phyloP scores from a whole-genome alignment of 2,329 filamentous ascomycete species.

The Ophiosphaerella korrae region DNA sequence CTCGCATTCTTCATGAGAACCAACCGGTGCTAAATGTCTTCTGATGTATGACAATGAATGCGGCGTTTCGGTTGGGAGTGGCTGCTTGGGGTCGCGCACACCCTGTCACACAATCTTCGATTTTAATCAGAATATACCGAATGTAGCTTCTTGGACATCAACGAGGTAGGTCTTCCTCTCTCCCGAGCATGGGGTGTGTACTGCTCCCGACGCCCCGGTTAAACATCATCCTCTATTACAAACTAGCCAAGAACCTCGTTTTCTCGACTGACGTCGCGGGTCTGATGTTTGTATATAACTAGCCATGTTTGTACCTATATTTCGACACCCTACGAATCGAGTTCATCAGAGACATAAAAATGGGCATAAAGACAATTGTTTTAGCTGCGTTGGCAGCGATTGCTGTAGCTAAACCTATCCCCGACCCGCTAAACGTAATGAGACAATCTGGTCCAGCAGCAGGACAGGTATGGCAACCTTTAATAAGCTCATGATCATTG shows the following conservation, averaged over 20 bases:
- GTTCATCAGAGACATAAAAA: slow-evolving; percentile 6
- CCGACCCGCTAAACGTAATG: slow-evolving; percentile 35
- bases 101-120: too few species aligned
- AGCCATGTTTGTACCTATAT: neutral
- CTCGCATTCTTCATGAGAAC: too few species aligned
- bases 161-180: neutral
- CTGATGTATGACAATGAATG: too few species aligned
- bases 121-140: too few species aligned
- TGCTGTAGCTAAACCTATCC: slow-evolving; percentile 27
- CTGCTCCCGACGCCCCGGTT: slow-evolving; percentile 20
- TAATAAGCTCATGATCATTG: neutral
- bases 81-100: too few species aligned
- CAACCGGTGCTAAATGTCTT: too few species aligned
- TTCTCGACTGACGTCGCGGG: slow-evolving; percentile 1
- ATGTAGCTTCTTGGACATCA: neutral
- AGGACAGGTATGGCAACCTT: slow-evolving; percentile 18
- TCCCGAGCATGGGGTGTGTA: slow-evolving; percentile 1
- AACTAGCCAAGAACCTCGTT: slow-evolving; percentile 36
- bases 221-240: slow-evolving; percentile 29
- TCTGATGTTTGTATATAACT: too few species aligned
- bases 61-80: too few species aligned
- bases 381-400: slow-evolving; percentile 26
- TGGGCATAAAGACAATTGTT: slow-evolving; percentile 31
- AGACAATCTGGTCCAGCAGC: slow-evolving; percentile 32
- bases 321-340: neutral